Percentiles rank a stretch among this genome's conserved stretches.
Conservation (phyloP, 1,284 basidiomycete species). For the Ganoderma boninense region DNA sequence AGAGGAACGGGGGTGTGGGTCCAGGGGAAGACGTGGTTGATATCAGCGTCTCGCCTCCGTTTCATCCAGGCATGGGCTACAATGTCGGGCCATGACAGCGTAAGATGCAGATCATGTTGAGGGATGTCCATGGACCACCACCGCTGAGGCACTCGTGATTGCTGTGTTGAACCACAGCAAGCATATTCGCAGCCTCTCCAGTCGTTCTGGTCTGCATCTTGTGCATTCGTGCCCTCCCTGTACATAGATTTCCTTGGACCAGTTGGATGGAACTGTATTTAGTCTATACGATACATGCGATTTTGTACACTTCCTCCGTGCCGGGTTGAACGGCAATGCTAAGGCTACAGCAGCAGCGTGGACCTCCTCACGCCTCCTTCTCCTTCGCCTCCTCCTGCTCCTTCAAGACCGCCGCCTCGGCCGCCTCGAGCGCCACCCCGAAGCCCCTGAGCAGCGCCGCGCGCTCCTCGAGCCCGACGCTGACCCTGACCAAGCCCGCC, state of each 20-base stretch:
- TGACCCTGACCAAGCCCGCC: slow-evolving; percentile 85
- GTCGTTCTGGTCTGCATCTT: neutral
- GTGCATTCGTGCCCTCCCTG: neutral
- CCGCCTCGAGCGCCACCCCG: slow-evolving; percentile 70
- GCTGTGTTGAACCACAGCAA: too few relatives aligned
- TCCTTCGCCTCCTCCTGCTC: neutral
- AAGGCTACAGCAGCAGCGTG: slow-evolving; percentile 8
- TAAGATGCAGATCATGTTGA: too few relatives aligned
- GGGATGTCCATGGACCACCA: too few relatives aligned
- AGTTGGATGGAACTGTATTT: slow-evolving; percentile 31
- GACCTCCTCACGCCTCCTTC: neutral
- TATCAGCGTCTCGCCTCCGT: slow-evolving; percentile 23
- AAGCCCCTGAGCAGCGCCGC: slow-evolving; percentile 71
- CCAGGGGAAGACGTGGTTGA: slow-evolving; percentile 24
- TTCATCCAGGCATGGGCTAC: slow-evolving; percentile 19
- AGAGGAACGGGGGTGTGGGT: neutral
- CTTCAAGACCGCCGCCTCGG: slow-evolving; percentile 51
- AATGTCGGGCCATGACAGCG: slow-evolving; percentile 27
- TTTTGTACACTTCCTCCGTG: slow-evolving; percentile 5
- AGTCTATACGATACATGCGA: slow-evolving; percentile 19
- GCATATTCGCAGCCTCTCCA: too few relatives aligned
- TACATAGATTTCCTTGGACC: slow-evolving; percentile 7
- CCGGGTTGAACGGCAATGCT: slow-evolving; percentile 19
- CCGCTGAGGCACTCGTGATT: too few relatives aligned
- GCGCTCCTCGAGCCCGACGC: slow-evolving; percentile 90